Evolutionary conservation across 192 early-diverging fungal genomes (phyloP).

Genomic region (Rhizoclosmatium globosum): DNA sequence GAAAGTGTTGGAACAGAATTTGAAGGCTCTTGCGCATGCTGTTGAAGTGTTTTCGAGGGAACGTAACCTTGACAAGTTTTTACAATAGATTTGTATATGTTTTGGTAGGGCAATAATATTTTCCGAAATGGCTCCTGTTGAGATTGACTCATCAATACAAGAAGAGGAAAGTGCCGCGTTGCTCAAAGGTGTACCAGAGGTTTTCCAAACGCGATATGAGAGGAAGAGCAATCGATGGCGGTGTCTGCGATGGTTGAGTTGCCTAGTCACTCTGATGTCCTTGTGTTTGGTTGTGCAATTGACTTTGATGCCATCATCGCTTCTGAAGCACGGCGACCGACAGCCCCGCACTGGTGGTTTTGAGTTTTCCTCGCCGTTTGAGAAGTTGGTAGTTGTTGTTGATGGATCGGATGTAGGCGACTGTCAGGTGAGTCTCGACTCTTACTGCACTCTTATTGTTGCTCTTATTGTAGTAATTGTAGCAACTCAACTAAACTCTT

Average conservation of each 20-base stretch:
- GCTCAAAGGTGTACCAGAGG: too few relatives aligned
- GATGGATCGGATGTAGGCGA: slow-evolving; percentile 2
- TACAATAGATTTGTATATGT: neutral
- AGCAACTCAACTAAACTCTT: neutral
- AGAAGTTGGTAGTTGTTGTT: neutral
- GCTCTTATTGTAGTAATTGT: neutral
- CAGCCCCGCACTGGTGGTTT: slow-evolving; percentile 21
- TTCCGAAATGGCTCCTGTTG: too few relatives aligned
- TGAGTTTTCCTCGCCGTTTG: neutral
- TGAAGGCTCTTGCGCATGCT: slow-evolving; percentile 40
- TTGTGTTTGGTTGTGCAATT: too few relatives aligned
- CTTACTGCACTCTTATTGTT: neutral
- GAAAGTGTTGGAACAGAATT: slow-evolving; percentile 39
- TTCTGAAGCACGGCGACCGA: neutral
- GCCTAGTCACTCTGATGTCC: too few relatives aligned
- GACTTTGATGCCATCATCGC: too few relatives aligned
- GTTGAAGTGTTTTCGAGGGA: slow-evolving; percentile 33
- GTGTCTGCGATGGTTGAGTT: too few relatives aligned
- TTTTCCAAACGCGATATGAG: too few relatives aligned
- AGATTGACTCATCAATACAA: too few relatives aligned
- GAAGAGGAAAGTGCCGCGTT: too few relatives aligned
- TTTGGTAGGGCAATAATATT: too few relatives aligned
- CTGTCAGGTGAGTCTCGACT: neutral
- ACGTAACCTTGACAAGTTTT: slow-evolving; percentile 24
- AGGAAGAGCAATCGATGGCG: too few relatives aligned